Evolutionary conservation across 768 basidiomycete species (phyloP).

Genomic region (Rubroboletus pulcherrimus): DNA sequence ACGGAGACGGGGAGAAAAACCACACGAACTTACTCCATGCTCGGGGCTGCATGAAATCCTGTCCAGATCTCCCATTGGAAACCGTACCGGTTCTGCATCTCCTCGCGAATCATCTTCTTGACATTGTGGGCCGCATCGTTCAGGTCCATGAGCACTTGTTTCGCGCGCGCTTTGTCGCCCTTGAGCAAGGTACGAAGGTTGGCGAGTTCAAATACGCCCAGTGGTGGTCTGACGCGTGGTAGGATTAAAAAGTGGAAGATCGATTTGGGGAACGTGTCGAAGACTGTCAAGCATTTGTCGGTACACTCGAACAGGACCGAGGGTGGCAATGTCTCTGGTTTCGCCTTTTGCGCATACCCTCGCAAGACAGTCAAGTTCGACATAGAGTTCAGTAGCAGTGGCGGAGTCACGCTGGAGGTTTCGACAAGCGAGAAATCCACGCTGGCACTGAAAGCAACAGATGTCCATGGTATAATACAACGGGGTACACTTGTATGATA

Average conservation of each 20-base stretch:
- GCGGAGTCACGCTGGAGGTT: not conserved
- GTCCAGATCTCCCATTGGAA: slow-evolving; percentile 75
- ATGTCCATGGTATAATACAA: slow-evolving; percentile 17
- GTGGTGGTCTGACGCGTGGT: slow-evolving; percentile 47
- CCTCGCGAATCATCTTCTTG: slow-evolving; percentile 62
- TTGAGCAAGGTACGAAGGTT: slow-evolving; percentile 55
- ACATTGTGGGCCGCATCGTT: slow-evolving; percentile 53
- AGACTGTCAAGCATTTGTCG: slow-evolving; percentile 56
- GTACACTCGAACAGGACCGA: slow-evolving; percentile 59
- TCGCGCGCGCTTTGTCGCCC: slow-evolving; percentile 51
- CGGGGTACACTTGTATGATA: slow-evolving; percentile 3
- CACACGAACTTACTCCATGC: slow-evolving; percentile 66
- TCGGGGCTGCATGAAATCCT: slow-evolving; percentile 84
- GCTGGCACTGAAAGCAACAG: not conserved
- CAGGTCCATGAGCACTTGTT: slow-evolving; percentile 49
- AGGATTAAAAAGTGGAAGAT: slow-evolving; percentile 86
- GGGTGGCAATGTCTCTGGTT: slow-evolving; percentile 51
- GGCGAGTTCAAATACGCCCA: slow-evolving; percentile 39
- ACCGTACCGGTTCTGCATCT: slow-evolving; percentile 74
- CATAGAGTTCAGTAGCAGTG: slow-evolving; percentile 10
- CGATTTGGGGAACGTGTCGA: slow-evolving; percentile 77
- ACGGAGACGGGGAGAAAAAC: not conserved
- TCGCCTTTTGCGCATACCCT: slow-evolving; percentile 50
- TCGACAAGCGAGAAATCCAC: not conserved
- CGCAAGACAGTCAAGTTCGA: slow-evolving; percentile 54